Percentiles rank a stretch among this genome's conserved stretches.
phyloP scores from a whole-genome alignment of 345 rosid species.

The Syzygium jambos region DNA sequence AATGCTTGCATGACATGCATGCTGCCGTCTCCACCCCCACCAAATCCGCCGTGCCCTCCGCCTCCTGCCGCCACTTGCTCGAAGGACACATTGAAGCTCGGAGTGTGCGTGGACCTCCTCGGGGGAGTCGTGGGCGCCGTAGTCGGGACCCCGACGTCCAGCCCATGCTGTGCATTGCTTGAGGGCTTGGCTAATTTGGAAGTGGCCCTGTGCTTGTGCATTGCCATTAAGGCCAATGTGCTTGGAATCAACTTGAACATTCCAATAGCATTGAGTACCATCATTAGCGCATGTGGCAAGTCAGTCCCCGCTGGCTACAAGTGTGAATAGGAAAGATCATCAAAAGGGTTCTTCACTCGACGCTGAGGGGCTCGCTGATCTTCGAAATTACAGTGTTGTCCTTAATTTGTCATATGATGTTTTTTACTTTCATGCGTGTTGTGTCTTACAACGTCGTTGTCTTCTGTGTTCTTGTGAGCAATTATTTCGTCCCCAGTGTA shows the following conservation, averaged over 20 bases:
- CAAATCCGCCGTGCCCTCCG: not conserved
- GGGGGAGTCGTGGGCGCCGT: conserved; percentile 20
- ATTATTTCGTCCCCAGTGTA: not conserved
- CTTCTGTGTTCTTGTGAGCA: not conserved
- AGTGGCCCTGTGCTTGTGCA: conserved; percentile 55
- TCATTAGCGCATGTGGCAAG: conserved; percentile 34
- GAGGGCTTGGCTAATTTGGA: conserved; percentile 35
- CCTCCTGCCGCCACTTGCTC: conserved; percentile 22
- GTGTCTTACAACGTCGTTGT: not conserved
- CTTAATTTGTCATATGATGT: not conserved
- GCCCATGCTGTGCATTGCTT: conserved; percentile 42
- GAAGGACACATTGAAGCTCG: conserved; percentile 32
- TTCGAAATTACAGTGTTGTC: not conserved
- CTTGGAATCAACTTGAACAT: conserved; percentile 39
- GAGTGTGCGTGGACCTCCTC: conserved; percentile 40
- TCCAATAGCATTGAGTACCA: conserved; percentile 24
- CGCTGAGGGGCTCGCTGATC: not conserved
- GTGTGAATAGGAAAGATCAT: conserved; percentile 9
- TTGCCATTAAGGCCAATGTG: conserved; percentile 45
- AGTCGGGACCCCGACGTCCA: conserved; percentile 25
- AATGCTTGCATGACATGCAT: conserved; percentile 20
- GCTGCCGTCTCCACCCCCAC: not conserved
- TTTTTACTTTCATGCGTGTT: not conserved
- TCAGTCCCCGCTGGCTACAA: conserved; percentile 37
- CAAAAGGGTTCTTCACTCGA: not conserved